phyloP scores from a whole-genome alignment of 2,329 filamentous ascomycete genomes.

The Fusarium torulosum region DNA sequence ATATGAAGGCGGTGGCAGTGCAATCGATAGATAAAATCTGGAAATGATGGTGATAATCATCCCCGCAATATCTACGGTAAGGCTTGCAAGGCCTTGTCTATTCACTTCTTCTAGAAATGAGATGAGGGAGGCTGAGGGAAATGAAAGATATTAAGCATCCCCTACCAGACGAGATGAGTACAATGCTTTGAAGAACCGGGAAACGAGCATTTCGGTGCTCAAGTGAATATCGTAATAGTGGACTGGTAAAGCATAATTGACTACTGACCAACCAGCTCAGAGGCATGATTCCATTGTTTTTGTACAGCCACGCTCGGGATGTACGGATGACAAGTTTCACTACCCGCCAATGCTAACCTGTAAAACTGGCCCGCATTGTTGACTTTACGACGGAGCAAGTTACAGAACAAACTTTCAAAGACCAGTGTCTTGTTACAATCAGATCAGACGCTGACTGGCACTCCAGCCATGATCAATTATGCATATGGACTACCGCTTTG shows the following conservation, averaged over 20 bases:
- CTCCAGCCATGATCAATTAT: no score
- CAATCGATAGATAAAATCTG: conserved; percentile 21
- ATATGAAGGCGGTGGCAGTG: conserved; percentile 42
- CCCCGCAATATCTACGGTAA: conserved; percentile 16
- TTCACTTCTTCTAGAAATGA: conserved; percentile 30
- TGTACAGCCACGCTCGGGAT: conserved; percentile 42
- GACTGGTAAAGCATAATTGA: background rate
- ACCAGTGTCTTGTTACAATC: conserved; percentile 7
- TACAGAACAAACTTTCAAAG: background rate
- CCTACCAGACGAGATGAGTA: conserved; percentile 10
- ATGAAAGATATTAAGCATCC: conserved; percentile 16
- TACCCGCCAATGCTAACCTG: conserved; percentile 25
- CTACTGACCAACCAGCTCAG: background rate
- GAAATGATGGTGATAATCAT: conserved; percentile 19
- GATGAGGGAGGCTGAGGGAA: conserved; percentile 27
- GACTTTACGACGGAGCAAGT: conserved; percentile 4
- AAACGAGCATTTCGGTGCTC: conserved; percentile 3
- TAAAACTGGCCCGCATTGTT: conserved; percentile 27
- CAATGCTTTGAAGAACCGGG: conserved; percentile 1
- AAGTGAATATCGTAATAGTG: conserved; percentile 2
- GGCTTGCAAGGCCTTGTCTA: conserved; percentile 26
- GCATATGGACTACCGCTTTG: no score
- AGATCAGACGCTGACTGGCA: conserved; percentile 15
- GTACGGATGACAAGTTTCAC: conserved; percentile 35
- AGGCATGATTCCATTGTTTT: conserved; percentile 25